Evolutionary conservation across 495 filamentous ascomycete species (phyloP), one percentile per base, ranked within the genome.

Genomic region (Aspergillus ellipticus): DNA sequence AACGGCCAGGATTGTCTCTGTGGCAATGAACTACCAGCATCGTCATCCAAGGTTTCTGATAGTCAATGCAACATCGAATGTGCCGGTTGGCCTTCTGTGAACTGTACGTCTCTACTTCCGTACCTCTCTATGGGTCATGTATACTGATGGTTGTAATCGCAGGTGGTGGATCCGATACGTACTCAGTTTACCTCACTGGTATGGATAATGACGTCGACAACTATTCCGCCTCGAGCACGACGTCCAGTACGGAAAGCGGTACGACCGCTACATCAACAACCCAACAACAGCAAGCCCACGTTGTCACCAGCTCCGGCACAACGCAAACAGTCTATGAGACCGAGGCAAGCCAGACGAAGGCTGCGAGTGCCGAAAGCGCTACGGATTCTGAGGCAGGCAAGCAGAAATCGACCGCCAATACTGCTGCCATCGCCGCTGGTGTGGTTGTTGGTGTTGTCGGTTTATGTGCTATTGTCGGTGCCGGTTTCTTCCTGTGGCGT

Each of bases 381-480:
- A 48, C 45, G 3, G 6, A n/a, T 6, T 1, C 45, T n/a, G 45
- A 0, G 47, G 49, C 39, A 42, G 62, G 3, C 46, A 59, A 7
- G 62, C 70, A 21, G 66, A 72, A 19, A 57, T 69, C 39, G 57
- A 63, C 37, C 70, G 76, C 86, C 21, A 86, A 82, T 57, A 87
- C 79, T 39, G 89, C 85, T 22, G 89, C 87, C 21, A 92, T 97
- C 55, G 93, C 89, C 24, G 93, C 83, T 22, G 94, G 93, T 54
- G 89, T 90, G 4, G 92, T 97, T 6, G 86, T 96, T 28, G 90
- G 88, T 56, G 81, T 96, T 5, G 78, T 96, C 20, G 89, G 76
- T 10, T 52, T 92, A 6, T 78, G 74, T 59, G 85, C 79, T 6
- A 75, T 89, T 51, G 74, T 81, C 16, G 87, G 82, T 35, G 91